phyloP scores from a whole-genome alignment of 2,329 filamentous ascomycete species.

The Dothistroma pini region DNA sequence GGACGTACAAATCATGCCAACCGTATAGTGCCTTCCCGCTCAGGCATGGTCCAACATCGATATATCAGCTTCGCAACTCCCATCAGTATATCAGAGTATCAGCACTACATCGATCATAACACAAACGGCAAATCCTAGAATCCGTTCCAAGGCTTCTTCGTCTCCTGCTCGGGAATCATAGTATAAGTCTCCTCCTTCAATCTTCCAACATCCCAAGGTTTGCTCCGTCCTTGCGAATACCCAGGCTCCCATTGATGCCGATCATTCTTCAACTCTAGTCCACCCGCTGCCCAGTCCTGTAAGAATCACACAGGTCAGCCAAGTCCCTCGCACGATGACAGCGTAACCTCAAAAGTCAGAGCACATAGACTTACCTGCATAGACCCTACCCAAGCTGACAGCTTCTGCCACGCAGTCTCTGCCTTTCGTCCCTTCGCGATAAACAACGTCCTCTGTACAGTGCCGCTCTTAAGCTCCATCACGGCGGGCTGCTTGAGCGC shows the following conservation, averaged over 20 bases:
- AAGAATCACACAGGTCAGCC: background rate
- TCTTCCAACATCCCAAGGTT: conserved; percentile 1
- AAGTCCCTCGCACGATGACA: background rate
- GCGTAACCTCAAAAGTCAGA: too few species aligned
- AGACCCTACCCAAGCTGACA: conserved; percentile 17
- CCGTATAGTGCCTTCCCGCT: too few species aligned
- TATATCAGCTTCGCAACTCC: too few species aligned
- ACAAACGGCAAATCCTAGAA: background rate
- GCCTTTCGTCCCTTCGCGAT: conserved; percentile 31
- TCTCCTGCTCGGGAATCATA: background rate
- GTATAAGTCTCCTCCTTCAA: conserved; percentile 5
- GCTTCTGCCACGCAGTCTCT: conserved; percentile 19
- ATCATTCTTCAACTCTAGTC: conserved; percentile 8
- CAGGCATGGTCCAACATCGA: too few species aligned
- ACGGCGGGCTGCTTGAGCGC: conserved; percentile 28
- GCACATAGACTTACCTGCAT: conserved; percentile 6
- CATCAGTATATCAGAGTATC: too few species aligned
- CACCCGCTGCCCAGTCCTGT: conserved; percentile 7
- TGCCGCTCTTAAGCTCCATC: conserved; percentile 29
- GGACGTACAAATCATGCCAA: too few species aligned
- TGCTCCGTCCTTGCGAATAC: background rate
- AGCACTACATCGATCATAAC: too few species aligned
- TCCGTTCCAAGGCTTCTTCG: conserved; percentile 9
- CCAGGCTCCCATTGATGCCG: conserved; percentile 7
- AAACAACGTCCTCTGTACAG: conserved; percentile 30